phyloP scores from a whole-genome alignment of 352 stramenopile species.

The Sclerospora graminicola region DNA sequence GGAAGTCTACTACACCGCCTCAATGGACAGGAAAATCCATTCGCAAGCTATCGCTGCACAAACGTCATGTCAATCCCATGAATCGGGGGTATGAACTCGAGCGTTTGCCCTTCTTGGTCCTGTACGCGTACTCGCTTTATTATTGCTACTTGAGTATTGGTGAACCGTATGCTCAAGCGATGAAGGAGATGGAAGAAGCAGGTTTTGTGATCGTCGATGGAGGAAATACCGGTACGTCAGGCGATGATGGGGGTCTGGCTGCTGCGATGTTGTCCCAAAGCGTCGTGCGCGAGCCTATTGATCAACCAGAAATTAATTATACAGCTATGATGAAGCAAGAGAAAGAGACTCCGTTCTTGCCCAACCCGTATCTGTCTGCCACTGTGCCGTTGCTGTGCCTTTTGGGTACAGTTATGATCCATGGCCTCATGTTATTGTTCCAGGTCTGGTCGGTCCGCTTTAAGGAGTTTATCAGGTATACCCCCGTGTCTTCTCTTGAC shows the following conservation, averaged over 20 bases:
- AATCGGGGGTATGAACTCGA: slow-evolving; percentile 61
- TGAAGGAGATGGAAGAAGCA: slow-evolving; percentile 55
- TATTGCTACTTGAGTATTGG: slow-evolving; percentile 51
- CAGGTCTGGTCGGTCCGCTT: slow-evolving; percentile 83
- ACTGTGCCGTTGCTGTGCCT: slow-evolving; percentile 87
- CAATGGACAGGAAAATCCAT: slow-evolving; percentile 70
- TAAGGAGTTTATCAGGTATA: slow-evolving; percentile 80
- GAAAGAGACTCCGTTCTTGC: slow-evolving; percentile 58
- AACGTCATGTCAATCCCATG: slow-evolving; percentile 39
- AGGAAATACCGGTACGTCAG: slow-evolving; percentile 11
- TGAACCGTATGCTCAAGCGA: slow-evolving; percentile 65
- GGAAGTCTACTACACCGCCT: slow-evolving; percentile 22
- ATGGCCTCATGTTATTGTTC: slow-evolving; percentile 83
- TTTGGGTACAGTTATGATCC: slow-evolving; percentile 59
- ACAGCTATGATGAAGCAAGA: slow-evolving; percentile 44
- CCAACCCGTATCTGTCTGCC: slow-evolving; percentile 84
- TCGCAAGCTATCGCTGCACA: slow-evolving; percentile 51
- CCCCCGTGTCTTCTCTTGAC: slow-evolving; percentile 40
- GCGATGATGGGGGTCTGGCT: slow-evolving; percentile 39
- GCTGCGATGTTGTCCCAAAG: slow-evolving; percentile 65
- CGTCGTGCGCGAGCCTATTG: slow-evolving; percentile 40
- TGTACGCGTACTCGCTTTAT: slow-evolving; percentile 66
- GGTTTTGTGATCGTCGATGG: slow-evolving; percentile 33
- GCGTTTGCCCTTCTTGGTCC: slow-evolving; percentile 52
- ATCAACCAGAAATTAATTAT: slow-evolving; percentile 35